These are phyloP conservation scores for Platanthera guangdongensis DNA, from an alignment of 106 monocot genomes.

Conservation along the genomic window DNA sequence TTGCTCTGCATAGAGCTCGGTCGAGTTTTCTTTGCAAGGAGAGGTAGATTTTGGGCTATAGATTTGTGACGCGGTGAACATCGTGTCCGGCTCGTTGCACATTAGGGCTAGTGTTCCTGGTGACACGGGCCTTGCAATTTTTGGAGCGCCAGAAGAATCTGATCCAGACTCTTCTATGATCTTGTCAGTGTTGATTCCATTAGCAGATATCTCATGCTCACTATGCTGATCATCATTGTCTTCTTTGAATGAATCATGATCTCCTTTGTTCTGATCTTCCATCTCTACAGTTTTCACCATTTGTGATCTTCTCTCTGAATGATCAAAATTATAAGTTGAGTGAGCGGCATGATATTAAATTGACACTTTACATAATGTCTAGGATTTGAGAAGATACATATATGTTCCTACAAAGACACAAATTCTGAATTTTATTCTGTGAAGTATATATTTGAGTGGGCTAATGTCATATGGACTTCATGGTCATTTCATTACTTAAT, in stretches of 20 bases:
- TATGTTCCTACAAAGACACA: neutral
- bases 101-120: conserved; percentile 68
- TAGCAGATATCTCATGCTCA: neutral
- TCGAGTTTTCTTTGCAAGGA: conserved; percentile 19
- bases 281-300: neutral
- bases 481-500: too few relatives aligned
- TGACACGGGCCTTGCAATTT: conserved; percentile 46
- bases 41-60: conserved; percentile 16
- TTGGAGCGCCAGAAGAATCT: conserved; percentile 25
- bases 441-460: too few relatives aligned
- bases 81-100: conserved; percentile 64
- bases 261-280: neutral
- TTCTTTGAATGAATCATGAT: neutral
- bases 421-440: too few relatives aligned
- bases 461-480: too few relatives aligned
- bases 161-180: conserved; percentile 19
- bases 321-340: neutral
- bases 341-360: neutral
- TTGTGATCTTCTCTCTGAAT: neutral
- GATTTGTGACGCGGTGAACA: conserved; percentile 35
- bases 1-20: conserved; percentile 54
- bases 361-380: neutral
- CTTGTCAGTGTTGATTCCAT: conserved; percentile 22
- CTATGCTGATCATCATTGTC: neutral
- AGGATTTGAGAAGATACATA: neutral